Conservation (phyloP, 2,329 filamentous ascomycete species). For the Cladophialophora exuberans region DNA sequence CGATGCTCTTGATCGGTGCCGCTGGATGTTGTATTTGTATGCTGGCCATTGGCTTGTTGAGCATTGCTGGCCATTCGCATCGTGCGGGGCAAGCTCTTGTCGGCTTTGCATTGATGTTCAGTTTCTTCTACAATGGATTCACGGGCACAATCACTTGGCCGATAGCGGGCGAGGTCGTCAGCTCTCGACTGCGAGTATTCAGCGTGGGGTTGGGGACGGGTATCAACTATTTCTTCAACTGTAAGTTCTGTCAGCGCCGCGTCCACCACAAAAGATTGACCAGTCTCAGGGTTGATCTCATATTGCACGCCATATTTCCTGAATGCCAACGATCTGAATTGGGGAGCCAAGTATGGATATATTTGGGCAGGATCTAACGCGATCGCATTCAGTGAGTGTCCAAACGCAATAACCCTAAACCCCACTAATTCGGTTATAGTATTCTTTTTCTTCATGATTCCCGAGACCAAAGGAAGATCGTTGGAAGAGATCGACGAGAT, state of each 20-base stretch:
- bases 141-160: conserved; percentile 43
- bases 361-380: conserved; percentile 51
- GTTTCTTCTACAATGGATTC: conserved; percentile 45
- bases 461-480: conserved; percentile 33
- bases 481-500: conserved; percentile 38
- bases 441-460: conserved; percentile 31
- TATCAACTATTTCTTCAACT: conserved; percentile 47
- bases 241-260: conserved; percentile 4
- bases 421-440: background rate
- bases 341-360: conserved; percentile 52
- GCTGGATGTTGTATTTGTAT: conserved; percentile 41
- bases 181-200: conserved; percentile 43
- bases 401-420: background rate
- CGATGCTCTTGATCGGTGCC: conserved; percentile 35
- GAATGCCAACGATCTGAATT: no score
- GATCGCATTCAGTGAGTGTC: conserved; percentile 40
- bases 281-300: background rate
- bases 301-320: conserved; percentile 28
- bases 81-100: conserved; percentile 43
- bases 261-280: background rate
- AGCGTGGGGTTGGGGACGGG: conserved; percentile 45
- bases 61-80: conserved; percentile 42
- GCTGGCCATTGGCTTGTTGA: conserved; percentile 43
- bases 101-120: conserved; percentile 41
- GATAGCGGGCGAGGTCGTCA: conserved; percentile 44